Evolutionary conservation across 352 stramenopile genomes (phyloP), one percentile per base, ranked within the genome.

Genomic region (Globisporangium yorkense): DNA sequence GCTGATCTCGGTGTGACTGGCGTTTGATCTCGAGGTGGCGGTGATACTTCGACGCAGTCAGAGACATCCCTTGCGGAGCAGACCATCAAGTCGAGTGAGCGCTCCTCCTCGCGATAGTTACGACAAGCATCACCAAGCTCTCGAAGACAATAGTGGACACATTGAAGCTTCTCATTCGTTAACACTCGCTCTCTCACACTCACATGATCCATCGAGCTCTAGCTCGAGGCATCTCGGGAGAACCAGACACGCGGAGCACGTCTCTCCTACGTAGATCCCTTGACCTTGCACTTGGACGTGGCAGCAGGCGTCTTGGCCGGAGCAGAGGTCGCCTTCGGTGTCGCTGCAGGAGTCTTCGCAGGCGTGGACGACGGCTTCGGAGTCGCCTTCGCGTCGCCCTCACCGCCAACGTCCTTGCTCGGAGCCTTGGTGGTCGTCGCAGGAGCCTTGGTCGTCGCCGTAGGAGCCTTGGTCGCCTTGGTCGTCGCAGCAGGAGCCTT

Each of bases 241-340:
- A 37, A 37, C 33, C 15, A 18, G 20, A 39, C 9, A 21, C n/a
- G 1, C 44, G 24, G n/a, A 18, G 24, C 18, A 27, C 10, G 27
- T 15, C 18, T 41, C 47, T 6, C 47, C 21, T 44, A 39, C 10
- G 9, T n/a, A 5, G 40, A 51, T 27, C 46, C 45, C 43, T 55
- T 63, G 50, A 58, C 57, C 31, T 63, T 63, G 50, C 57, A 63
- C 50, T 63, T 57, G 24, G 48, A 41, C 18, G 27, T 24, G 20
- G 46, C 48, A 18, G 37, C 24, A 15, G 54, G 18, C 16, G 15
- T 60, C 1, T 18, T 33, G 5, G 46, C 39, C 6, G 54, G 27
- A 54, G 44, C 35, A 12, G 18, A 5, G 5, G 57, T 57, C 12
- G 50, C 40, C 43, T 58, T 63, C 21, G 27, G 15, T 16, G 45